A percentile compares a stretch with the other conserved stretches of the same genome.
These are phyloP conservation scores for Salmacisia buchloeana DNA, from an alignment of 1,284 basidiomycete genomes.

Conservation along the genomic window DNA sequence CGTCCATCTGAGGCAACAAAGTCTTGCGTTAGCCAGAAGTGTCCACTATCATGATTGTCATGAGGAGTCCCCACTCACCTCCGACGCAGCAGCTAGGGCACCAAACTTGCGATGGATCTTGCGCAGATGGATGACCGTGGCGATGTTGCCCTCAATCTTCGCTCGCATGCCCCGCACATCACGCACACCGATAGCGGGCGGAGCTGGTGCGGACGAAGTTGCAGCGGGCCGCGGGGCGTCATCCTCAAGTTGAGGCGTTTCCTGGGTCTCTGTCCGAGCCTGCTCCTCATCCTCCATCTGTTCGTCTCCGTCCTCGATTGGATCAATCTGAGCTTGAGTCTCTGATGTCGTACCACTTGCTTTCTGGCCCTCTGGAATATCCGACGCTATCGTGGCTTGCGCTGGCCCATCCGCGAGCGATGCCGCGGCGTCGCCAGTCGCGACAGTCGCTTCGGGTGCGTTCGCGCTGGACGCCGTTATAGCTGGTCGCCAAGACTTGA, in stretches of 20 bases:
- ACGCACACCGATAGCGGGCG: not conserved
- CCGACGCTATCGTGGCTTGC: not conserved
- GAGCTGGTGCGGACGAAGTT: not conserved
- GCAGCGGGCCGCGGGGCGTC: not conserved
- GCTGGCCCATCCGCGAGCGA: not conserved
- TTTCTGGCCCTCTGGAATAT: no score
- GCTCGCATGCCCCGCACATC: slow-evolving; percentile 25
- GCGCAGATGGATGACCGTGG: slow-evolving; percentile 37
- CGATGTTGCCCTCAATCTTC: slow-evolving; percentile 36
- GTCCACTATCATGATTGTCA: no score
- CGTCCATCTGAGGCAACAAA: slow-evolving; percentile 22
- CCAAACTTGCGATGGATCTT: slow-evolving; percentile 41
- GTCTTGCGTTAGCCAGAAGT: not conserved
- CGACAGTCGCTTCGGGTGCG: not conserved
- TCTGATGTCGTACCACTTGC: no score
- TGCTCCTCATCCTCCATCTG: slow-evolving; percentile 5
- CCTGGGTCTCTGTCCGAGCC: not conserved
- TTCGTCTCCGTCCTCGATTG: not conserved
- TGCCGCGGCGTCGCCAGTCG: not conserved
- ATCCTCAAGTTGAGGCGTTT: not conserved
- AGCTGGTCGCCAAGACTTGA: not conserved
- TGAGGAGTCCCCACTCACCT: no score
- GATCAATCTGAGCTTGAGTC: not conserved
- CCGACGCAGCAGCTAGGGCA: slow-evolving; percentile 20
- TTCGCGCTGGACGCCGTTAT: not conserved